phyloP scores from a whole-genome alignment of 1,284 basidiomycete genomes.

The Apiotrichum domesticum region DNA sequence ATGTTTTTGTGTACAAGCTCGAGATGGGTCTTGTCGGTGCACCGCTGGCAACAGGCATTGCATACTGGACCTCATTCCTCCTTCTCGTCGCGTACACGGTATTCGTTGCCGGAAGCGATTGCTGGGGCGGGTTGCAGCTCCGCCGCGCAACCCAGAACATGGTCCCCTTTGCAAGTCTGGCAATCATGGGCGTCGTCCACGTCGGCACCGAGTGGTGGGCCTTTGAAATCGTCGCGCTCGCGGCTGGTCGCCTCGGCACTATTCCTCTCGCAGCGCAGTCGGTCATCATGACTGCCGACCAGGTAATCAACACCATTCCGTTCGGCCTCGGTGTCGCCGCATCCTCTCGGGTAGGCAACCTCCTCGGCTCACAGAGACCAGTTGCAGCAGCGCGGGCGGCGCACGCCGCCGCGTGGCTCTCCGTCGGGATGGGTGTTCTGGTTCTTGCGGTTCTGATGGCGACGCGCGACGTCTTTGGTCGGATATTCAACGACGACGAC shows the following conservation, averaged over 20 bases:
- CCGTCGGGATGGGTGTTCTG: background rate
- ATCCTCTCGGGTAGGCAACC: slow-evolving; percentile 4
- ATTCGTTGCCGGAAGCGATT: background rate
- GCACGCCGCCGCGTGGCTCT: background rate
- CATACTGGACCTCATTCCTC: slow-evolving; percentile 2
- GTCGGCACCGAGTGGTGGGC: slow-evolving; percentile 9
- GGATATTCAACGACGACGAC: slow-evolving; percentile 3
- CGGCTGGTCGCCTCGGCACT: slow-evolving; percentile 3
- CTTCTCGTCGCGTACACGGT: background rate
- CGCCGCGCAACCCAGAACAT: slow-evolving; percentile 3
- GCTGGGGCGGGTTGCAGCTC: slow-evolving; percentile 5
- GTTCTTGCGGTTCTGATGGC: slow-evolving; percentile 1
- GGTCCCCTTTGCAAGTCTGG: background rate
- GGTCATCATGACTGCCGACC: slow-evolving; percentile 9
- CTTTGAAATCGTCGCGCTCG: slow-evolving; percentile 4
- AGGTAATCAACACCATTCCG: slow-evolving; percentile 7
- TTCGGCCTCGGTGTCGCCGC: slow-evolving; percentile 6
- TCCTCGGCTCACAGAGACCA: slow-evolving; percentile 1
- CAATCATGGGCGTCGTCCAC: slow-evolving; percentile 4
- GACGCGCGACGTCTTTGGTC: background rate
- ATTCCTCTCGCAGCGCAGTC: slow-evolving; percentile 3
- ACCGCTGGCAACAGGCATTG: slow-evolving; percentile 1
- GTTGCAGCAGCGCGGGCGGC: background rate
- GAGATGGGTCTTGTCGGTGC: slow-evolving; percentile 1
- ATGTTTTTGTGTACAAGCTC: background rate